Evolutionary conservation across 208 protist genomes (phyloP).

Genomic region (Crithidia sp.): DNA sequence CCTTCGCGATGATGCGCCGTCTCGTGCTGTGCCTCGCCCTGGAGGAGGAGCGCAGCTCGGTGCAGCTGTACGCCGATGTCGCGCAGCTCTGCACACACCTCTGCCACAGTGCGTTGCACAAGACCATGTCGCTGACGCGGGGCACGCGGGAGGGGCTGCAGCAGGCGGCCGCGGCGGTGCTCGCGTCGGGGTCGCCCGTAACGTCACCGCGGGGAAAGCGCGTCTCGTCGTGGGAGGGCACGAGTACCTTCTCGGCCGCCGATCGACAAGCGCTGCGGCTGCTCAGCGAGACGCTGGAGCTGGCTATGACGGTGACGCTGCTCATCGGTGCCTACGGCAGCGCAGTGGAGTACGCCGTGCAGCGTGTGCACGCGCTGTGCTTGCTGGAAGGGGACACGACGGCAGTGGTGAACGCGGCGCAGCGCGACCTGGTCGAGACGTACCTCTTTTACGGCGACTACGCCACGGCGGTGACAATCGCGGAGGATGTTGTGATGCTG

Average conservation of each 20-base stretch:
- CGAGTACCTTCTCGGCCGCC: conserved; percentile 3
- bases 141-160: conserved; percentile 58
- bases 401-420: conserved; percentile 44
- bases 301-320: conserved; percentile 44
- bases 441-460: conserved; percentile 62
- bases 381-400: conserved; percentile 50
- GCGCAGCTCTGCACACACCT: conserved; percentile 41
- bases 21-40: conserved; percentile 57
- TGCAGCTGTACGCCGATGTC: conserved; percentile 55
- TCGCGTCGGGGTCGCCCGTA: conserved; percentile 11
- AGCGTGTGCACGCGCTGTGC: conserved; percentile 64
- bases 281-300: conserved; percentile 43
- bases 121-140: conserved; percentile 41
- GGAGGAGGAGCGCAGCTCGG: conserved; percentile 51
- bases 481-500: conserved; percentile 58
- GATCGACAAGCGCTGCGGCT: conserved; percentile 36
- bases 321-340: conserved; percentile 43
- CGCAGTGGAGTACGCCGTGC: conserved; percentile 51
- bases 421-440: conserved; percentile 54
- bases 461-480: conserved; percentile 37
- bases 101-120: conserved; percentile 39
- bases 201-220: not conserved
- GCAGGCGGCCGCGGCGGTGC: conserved; percentile 35
- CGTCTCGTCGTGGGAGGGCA: conserved; percentile 5
- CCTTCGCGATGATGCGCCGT: conserved; percentile 38